Base-by-base conservation (phyloP, 2,329 filamentous ascomycete genomes). In the Fusarium proliferatum region DNA sequence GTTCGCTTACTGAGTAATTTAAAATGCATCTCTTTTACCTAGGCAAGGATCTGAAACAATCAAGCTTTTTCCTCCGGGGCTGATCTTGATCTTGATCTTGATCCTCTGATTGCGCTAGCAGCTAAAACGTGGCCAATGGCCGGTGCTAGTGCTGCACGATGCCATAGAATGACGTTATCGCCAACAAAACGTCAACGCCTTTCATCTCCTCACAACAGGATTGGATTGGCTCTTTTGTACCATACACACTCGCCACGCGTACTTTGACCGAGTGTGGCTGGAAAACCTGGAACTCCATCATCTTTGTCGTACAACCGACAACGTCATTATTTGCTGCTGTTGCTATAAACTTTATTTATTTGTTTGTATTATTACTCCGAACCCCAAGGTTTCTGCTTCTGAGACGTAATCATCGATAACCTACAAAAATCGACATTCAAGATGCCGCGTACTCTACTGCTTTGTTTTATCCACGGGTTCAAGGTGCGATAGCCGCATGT, bases 381-480 rank as follows among this genome's bases (percentile, higher is more conserved):
- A 19, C n/a, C 42, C 38, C 28, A 23, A 11, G 8, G 6, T 17
- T 15, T 57, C 17, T 51, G 11, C 33, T 23, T 38, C 26, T 48
- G n/a, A n/a, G 23, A 28, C 30, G 30, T 2, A 30, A 49, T 30
- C 42, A 43, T 33, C 46, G 10, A 30, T 21, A 41, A 23, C 17
- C 26, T 28, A 28, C 26, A 28, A 28, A 28, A 5, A 28, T 28
- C 26, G 2, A 23, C 5, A 41, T 49, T 21, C 62, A 74, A 58
- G 4, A 86, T 86, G 85, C 72, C 83, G 57, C 84, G 85, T 59
- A 92, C 91, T 28, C 80, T 94, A 9, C 82, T 94, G 5, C 85
- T 94, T 12, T 92, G 91, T 79, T 94, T 94, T 79, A 89, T 94
- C 56, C 92, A 94, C 80, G 92, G 92, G 52, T 94, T 94, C 86